Conservation (phyloP, 1,284 basidiomycete species). For the Pseudozyma sp. region DNA sequence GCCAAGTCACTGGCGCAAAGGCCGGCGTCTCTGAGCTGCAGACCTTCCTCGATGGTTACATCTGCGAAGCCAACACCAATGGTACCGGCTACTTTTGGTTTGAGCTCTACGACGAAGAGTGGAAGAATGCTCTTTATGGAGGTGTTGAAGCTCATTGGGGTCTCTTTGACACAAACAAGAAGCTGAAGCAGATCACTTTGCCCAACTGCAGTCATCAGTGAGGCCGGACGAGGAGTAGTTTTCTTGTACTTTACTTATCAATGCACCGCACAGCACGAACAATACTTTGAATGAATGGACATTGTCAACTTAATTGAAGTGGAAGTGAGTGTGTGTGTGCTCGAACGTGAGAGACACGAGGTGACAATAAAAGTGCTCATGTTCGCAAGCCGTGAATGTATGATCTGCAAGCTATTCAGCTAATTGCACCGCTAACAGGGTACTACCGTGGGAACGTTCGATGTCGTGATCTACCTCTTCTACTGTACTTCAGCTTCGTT, state of each 20-base stretch:
- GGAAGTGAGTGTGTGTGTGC: background rate
- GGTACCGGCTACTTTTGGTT: conserved; percentile 45
- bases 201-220: conserved; percentile 24
- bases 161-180: conserved; percentile 37
- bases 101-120: conserved; percentile 42
- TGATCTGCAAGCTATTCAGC: no score
- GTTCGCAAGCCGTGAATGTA: no score
- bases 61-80: conserved; percentile 41
- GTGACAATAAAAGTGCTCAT: no score
- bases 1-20: conserved; percentile 27
- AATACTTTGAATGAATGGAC: conserved; percentile 9
- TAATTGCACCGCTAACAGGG: no score
- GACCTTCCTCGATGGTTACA: conserved; percentile 39
- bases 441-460: no score
- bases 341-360: no score
- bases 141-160: conserved; percentile 52
- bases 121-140: conserved; percentile 42
- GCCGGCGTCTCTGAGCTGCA: conserved; percentile 36
- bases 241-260: background rate
- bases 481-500: no score
- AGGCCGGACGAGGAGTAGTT: background rate
- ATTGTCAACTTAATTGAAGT: background rate
- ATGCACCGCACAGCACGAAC: background rate
- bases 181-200: conserved; percentile 38
- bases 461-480: no score